phyloP scores from a whole-genome alignment of 257 asterid genomes.

The Solanum neorickii region DNA sequence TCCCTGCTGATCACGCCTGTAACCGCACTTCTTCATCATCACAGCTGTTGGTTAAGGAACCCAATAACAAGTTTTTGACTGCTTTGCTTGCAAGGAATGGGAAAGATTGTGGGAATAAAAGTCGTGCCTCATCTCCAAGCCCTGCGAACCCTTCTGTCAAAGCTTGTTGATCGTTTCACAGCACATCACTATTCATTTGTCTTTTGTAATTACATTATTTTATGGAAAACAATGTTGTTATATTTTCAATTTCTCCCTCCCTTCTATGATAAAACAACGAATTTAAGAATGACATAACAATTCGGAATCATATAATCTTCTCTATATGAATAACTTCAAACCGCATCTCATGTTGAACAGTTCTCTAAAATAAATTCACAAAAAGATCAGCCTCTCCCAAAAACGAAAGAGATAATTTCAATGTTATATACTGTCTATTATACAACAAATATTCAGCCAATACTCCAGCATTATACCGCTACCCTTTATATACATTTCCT shows the following conservation, averaged over 20 bases:
- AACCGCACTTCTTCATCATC: slow-evolving; percentile 5
- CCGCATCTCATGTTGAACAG: not conserved
- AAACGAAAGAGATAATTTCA: not conserved
- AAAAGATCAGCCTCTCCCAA: not conserved
- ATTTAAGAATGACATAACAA: not conserved
- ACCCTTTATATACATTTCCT: not conserved
- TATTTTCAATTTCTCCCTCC: not conserved
- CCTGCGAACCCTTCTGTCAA: slow-evolving; percentile 21
- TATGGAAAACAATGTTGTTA: not conserved
- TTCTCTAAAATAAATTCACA: not conserved
- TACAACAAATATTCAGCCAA: not conserved
- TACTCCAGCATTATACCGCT: not conserved
- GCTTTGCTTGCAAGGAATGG: slow-evolving; percentile 48
- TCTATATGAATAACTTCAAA: not conserved
- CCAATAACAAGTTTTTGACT: slow-evolving; percentile 36
- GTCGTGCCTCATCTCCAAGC: slow-evolving; percentile 2
- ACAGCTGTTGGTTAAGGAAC: not conserved
- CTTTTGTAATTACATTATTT: not conserved
- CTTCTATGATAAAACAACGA: not conserved
- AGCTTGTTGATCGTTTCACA: slow-evolving; percentile 24
- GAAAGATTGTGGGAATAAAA: slow-evolving; percentile 47
- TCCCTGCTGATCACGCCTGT: slow-evolving; percentile 74
- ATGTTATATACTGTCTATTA: not conserved
- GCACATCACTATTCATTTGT: not conserved
- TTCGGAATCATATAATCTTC: not conserved